Evolutionary conservation across 306 rosid species (phyloP).

Genomic region (Cicer pinnatifidum): DNA sequence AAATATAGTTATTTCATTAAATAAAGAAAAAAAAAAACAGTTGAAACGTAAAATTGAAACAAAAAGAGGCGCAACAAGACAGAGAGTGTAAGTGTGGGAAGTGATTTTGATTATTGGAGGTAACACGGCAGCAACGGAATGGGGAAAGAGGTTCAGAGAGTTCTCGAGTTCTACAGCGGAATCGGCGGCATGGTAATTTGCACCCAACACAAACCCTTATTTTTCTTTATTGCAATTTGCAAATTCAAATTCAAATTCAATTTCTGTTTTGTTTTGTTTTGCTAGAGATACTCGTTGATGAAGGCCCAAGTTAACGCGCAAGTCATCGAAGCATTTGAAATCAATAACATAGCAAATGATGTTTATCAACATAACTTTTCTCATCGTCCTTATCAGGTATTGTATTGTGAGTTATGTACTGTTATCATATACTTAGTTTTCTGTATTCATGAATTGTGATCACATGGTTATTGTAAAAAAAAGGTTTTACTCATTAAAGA

Average conservation of each 20-base stretch:
- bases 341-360: conserved; percentile 85
- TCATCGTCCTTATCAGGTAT: conserved; percentile 91
- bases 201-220: not conserved
- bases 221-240: not conserved
- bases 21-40: no score
- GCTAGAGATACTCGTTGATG: conserved; percentile 77
- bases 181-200: conserved; percentile 85
- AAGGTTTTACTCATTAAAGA: no score
- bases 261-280: not conserved
- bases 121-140: conserved; percentile 25
- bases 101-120: not conserved
- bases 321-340: conserved; percentile 85
- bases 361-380: conserved; percentile 79
- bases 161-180: conserved; percentile 96
- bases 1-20: no score
- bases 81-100: no score
- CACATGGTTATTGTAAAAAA: not conserved
- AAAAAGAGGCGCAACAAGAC: no score
- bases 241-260: not conserved
- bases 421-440: not conserved
- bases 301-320: conserved; percentile 63
- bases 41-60: no score
- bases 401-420: not conserved
- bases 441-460: not conserved
- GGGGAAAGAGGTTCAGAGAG: conserved; percentile 55